Conservation (phyloP, 1,284 basidiomycete genomes). For the Taiwanofungus camphoratus region DNA sequence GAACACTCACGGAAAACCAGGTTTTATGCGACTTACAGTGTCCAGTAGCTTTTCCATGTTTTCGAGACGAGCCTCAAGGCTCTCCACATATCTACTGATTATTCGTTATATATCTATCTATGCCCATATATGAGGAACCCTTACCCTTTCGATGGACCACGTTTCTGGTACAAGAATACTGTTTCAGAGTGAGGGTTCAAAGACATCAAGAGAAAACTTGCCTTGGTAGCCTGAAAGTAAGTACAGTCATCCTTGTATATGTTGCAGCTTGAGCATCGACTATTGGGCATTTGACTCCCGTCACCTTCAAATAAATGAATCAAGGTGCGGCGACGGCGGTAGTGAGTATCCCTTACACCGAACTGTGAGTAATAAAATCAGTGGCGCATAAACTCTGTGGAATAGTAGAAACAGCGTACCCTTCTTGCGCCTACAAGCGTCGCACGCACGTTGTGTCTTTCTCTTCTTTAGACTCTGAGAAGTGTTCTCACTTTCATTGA, state of each 20-base stretch:
- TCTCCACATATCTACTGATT: slow-evolving; percentile 56
- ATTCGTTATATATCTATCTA: slow-evolving; percentile 3
- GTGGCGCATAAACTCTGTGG: neutral
- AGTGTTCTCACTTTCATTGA: slow-evolving; percentile 28
- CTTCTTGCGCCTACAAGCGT: slow-evolving; percentile 72
- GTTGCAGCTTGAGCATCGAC: slow-evolving; percentile 74
- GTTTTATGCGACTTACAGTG: slow-evolving; percentile 38
- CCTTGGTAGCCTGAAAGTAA: slow-evolving; percentile 71
- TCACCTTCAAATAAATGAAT: slow-evolving; percentile 19
- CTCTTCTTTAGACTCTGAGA: slow-evolving; percentile 50
- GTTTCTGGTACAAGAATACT: too few species aligned
- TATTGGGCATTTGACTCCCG: slow-evolving; percentile 45
- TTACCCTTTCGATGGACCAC: slow-evolving; percentile 81
- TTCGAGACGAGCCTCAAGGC: slow-evolving; percentile 62
- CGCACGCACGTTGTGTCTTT: slow-evolving; percentile 68
- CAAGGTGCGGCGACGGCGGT: neutral
- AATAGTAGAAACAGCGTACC: slow-evolving; percentile 36
- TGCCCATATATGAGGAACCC: too few species aligned
- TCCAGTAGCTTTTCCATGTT: slow-evolving; percentile 65
- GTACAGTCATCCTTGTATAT: slow-evolving; percentile 72
- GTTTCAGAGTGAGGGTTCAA: too few species aligned
- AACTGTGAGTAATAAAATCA: slow-evolving; percentile 13
- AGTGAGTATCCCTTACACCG: slow-evolving; percentile 24
- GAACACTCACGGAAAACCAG: neutral
- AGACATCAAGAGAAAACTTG: too few species aligned